phyloP scores from a whole-genome alignment of 2,329 filamentous ascomycete genomes.

The Fusarium sublunatum region DNA sequence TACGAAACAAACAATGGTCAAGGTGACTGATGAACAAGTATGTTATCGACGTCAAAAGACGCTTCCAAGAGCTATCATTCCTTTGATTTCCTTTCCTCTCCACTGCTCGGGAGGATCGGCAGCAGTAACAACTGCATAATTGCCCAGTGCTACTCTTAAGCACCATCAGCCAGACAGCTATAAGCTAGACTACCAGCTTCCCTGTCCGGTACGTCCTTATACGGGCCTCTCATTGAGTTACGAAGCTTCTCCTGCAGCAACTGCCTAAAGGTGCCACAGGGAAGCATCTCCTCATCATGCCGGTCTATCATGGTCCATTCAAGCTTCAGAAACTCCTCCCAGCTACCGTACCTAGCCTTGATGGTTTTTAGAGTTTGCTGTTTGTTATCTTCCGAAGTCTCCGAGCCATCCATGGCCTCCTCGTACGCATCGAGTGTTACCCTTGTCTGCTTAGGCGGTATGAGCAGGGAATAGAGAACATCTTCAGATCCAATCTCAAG shows the following conservation, averaged over 20 bases:
- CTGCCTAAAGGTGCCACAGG: conserved; percentile 20
- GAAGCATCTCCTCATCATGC: conserved; percentile 4
- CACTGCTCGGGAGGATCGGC: no score
- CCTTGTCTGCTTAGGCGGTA: conserved; percentile 20
- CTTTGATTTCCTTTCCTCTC: no score
- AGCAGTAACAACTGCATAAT: no score
- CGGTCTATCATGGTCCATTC: conserved; percentile 16
- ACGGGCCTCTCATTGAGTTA: not conserved
- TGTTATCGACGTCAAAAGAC: no score
- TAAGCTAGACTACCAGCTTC: conserved; percentile 18
- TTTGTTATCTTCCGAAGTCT: conserved; percentile 16
- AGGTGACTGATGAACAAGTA: no score
- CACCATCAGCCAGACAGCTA: conserved; percentile 7
- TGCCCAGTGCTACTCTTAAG: not conserved
- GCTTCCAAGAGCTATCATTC: no score
- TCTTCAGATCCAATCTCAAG: conserved; percentile 24
- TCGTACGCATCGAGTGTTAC: conserved; percentile 21
- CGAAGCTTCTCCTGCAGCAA: conserved; percentile 15
- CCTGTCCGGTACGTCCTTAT: not conserved
- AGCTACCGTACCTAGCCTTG: conserved; percentile 27
- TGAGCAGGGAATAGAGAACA: conserved; percentile 5
- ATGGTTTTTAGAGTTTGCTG: conserved; percentile 16
- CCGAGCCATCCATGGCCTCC: conserved; percentile 1
- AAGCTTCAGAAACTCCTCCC: conserved; percentile 30
- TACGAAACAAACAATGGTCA: no score